phyloP scores from a whole-genome alignment of 129 eudicot genomes.

The Chrysanthemum seticuspe region DNA sequence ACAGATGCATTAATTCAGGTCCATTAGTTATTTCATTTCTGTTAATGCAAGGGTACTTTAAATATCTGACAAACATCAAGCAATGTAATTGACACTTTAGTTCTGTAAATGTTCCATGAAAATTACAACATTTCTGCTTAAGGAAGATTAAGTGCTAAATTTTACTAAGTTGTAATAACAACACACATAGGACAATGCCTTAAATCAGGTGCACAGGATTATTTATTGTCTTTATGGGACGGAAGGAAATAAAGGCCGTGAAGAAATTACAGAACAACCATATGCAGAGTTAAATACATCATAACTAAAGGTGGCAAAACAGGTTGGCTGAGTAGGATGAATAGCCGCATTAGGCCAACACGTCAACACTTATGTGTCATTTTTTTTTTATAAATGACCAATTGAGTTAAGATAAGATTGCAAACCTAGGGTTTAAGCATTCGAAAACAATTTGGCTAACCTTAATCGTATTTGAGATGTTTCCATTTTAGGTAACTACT shows the following conservation, averaged over 20 bases:
- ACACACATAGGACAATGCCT: not conserved
- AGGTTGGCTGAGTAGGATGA: no score
- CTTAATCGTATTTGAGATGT: not conserved
- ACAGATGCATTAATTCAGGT: not conserved
- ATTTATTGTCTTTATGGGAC: not conserved
- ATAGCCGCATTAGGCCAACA: no score
- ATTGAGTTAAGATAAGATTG: not conserved
- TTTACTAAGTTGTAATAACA: not conserved
- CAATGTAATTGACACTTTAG: not conserved
- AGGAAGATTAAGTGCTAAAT: conserved; percentile 3
- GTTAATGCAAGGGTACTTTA: not conserved
- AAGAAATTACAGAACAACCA: not conserved
- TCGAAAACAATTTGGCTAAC: not conserved
- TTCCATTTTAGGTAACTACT: not conserved
- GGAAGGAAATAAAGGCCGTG: not conserved
- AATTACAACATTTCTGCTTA: not conserved
- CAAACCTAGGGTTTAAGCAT: not conserved
- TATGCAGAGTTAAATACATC: not conserved
- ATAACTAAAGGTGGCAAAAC: not conserved
- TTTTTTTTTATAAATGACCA: not conserved
- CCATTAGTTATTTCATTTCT: not conserved
- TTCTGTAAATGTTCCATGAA: not conserved
- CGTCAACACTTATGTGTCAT: no score
- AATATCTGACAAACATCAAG: not conserved
- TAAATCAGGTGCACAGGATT: not conserved